These are phyloP conservation scores for Cladosporium austrohemisphaericum DNA, from an alignment of 2,329 filamentous ascomycete species.

Conservation along the genomic window DNA sequence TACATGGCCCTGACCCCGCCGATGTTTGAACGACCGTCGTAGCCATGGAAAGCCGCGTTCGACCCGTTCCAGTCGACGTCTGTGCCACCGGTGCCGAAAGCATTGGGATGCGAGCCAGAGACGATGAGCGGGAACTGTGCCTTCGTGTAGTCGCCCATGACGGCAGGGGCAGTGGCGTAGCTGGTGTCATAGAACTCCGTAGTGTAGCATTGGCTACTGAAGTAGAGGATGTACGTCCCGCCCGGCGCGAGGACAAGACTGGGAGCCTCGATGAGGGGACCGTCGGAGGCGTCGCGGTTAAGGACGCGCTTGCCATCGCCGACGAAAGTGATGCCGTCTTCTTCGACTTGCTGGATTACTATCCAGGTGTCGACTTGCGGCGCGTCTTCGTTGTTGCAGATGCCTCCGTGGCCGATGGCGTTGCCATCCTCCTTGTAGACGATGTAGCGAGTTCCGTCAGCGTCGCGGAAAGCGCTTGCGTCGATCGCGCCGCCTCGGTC, in stretches of 20 bases:
- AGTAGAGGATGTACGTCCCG: constrained; percentile 27
- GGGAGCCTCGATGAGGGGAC: constrained; percentile 28
- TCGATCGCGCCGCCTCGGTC: constrained; percentile 30
- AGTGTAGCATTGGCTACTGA: constrained; percentile 26
- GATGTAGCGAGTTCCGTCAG: constrained; percentile 23
- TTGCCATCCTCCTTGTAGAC: constrained; percentile 32
- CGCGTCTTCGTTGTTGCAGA: constrained; percentile 23
- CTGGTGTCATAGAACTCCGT: background rate
- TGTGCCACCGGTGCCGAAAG: constrained; percentile 21
- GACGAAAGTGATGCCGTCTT: constrained; percentile 25
- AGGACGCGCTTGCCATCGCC: constrained; percentile 22
- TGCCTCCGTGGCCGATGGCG: constrained; percentile 25
- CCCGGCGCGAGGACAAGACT: constrained; percentile 21
- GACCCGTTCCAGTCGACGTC: constrained; percentile 20
- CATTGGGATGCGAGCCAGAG: constrained; percentile 6
- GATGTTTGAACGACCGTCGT: constrained; percentile 9
- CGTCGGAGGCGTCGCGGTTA: constrained; percentile 24
- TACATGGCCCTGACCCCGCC: constrained; percentile 19
- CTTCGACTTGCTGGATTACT: constrained; percentile 26
- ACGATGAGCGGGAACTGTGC: constrained; percentile 16
- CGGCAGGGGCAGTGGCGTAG: constrained; percentile 19
- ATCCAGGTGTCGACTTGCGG: constrained; percentile 26
- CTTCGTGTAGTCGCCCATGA: constrained; percentile 19
- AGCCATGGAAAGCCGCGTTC: constrained; percentile 23
- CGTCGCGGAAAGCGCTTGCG: constrained; percentile 27